Base-by-base conservation (phyloP, 257 asterid species). In the Solanum tacnaense region DNA sequence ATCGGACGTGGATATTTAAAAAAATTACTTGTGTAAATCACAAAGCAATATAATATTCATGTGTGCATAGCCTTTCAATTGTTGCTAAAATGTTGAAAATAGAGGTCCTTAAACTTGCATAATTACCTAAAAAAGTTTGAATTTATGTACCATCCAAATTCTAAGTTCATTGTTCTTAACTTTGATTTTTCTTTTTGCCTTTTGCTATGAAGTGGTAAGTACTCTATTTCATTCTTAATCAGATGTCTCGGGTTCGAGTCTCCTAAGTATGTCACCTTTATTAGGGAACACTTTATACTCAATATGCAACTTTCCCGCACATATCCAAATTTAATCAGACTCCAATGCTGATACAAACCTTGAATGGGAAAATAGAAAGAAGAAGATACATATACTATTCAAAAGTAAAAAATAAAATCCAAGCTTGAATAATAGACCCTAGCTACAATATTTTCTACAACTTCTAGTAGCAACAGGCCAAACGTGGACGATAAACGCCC, bases 401-500 rank as follows among this genome's bases (percentile, higher is more conserved):
- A 68, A 68, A 29, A 31, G 41, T 29, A 32, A 73, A 34, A 73
- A 73, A 23, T 23, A 20, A 18, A 15, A 4, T 21, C 7, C 31
- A 2, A 21, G 6, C 56, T 21, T 18, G 29, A 23, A 23, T 75
- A 74, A 32, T 74, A 74, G 29, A 39, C 29, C 20, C 34, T n/a
- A 13, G 23, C 11, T 75, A 23, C 11, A 38, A 38, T 29, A 75
- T 75, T 23, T 36, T 36, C 83, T 36, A 75, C 58, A 38, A 6
- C 23, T n/a, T 76, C 23, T 76, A n/a, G 35, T 38, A 35, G 38
- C 38, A 35, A 35, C 38, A 35, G 96, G 92, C 85, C 92, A 92
- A 85, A 79, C 88, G 0, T 94, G 95, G 97, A 89, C 87, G 31
- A n/a, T 93, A 68, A 74, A 92, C 38, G 86, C 91, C 6, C 88